phyloP scores from a whole-genome alignment of 129 eudicot genomes.

The Flaveria bidentis region DNA sequence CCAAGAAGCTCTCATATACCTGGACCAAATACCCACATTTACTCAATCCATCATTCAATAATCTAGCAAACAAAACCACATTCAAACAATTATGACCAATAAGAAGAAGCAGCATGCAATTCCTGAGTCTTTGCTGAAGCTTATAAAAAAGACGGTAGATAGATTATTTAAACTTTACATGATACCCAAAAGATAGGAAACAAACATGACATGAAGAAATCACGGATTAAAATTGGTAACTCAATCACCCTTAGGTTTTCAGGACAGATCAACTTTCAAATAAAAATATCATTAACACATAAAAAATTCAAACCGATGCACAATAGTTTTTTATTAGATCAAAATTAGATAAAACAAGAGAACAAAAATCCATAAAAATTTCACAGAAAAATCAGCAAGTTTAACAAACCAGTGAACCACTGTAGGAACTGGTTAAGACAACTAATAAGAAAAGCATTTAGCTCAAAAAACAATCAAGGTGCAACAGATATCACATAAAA shows the following conservation, averaged over 20 bases:
- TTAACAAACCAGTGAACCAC: background rate
- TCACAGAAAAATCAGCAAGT: background rate
- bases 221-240: background rate
- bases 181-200: no score
- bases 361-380: background rate
- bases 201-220: no score
- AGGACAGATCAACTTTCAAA: background rate
- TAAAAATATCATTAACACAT: background rate
- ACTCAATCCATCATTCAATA: conserved; percentile 53
- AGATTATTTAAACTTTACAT: no score
- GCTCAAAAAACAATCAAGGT: background rate
- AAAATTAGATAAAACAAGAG: background rate
- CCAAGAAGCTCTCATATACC: conserved; percentile 82
- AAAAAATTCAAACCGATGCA: background rate
- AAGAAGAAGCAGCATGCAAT: background rate
- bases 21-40: conserved; percentile 61
- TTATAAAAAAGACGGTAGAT: background rate
- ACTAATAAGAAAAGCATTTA: background rate
- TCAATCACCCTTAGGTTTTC: background rate
- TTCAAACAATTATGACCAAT: background rate
- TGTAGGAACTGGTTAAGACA: background rate
- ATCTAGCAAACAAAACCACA: conserved; percentile 5
- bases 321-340: background rate
- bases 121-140: background rate
- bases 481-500: background rate